Evolutionary conservation across 345 rosid genomes (phyloP).

Genomic region (Aurinia saxatilis): DNA sequence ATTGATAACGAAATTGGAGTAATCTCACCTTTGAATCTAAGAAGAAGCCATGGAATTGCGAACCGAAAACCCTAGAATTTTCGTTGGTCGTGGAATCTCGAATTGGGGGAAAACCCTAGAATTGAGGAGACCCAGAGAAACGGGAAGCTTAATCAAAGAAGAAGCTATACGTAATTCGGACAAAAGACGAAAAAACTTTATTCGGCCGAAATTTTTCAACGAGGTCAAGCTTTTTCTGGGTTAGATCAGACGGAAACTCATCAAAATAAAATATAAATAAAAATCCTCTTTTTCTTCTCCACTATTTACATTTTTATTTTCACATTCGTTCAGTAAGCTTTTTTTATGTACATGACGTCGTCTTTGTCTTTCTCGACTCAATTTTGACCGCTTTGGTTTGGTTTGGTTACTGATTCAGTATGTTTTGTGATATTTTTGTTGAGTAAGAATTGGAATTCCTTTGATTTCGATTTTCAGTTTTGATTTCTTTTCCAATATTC

Average conservation of each 20-base stretch:
- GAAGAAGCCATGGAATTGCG: neutral
- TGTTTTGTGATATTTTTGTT: neutral
- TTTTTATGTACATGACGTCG: constrained; percentile 10
- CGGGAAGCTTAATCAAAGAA: neutral
- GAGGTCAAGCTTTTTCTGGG: constrained; percentile 21
- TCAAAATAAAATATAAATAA: neutral
- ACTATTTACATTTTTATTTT: neutral
- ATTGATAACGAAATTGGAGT: neutral
- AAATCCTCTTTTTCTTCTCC: neutral
- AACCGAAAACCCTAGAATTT: constrained; percentile 12
- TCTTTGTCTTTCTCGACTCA: neutral
- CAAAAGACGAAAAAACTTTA: neutral
- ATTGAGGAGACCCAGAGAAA: constrained; percentile 1
- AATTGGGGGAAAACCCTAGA: constrained; percentile 26
- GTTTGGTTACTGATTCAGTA: neutral
- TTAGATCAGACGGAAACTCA: constrained; percentile 2
- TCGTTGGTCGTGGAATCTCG: constrained; percentile 7
- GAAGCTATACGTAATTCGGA: constrained; percentile 1
- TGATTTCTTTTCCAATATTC: too few species aligned
- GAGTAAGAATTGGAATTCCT: neutral
- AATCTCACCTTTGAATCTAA: constrained; percentile 17
- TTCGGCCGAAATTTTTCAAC: constrained; percentile 1
- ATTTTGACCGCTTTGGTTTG: constrained; percentile 5
- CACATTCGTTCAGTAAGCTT: neutral
- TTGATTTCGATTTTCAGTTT: too few species aligned